Conservation (phyloP, 1,139 yeast genomes). For the Debaryomyces udenii region DNA sequence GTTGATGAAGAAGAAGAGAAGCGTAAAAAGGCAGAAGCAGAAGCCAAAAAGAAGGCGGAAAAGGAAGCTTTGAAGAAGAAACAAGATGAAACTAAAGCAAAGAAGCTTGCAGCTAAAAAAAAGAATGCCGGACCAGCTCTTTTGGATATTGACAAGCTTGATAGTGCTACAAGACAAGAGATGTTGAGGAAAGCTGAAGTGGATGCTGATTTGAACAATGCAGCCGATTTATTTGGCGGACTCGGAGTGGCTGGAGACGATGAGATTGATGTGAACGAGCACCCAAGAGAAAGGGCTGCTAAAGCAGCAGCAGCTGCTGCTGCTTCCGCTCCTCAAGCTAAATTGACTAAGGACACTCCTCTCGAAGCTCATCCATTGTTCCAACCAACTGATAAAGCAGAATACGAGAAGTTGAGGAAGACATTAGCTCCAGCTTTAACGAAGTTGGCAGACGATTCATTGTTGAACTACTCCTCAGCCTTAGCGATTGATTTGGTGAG, state of each 20-base stretch:
- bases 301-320: slow-evolving; percentile 53
- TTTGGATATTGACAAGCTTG: slow-evolving; percentile 63
- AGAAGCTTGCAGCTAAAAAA: slow-evolving; percentile 37
- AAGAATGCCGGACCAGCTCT: slow-evolving; percentile 33
- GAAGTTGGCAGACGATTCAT: slow-evolving; percentile 62
- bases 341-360: slow-evolving; percentile 67
- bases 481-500: slow-evolving; percentile 86
- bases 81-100: slow-evolving; percentile 44
- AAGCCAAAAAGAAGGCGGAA: slow-evolving; percentile 47
- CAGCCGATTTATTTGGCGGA: slow-evolving; percentile 89
- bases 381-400: slow-evolving; percentile 77
- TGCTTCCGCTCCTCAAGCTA: slow-evolving; percentile 31
- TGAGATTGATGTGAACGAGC: slow-evolving; percentile 49
- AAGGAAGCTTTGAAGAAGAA: slow-evolving; percentile 42
- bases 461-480: slow-evolving; percentile 69
- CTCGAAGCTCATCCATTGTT: slow-evolving; percentile 76
- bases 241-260: slow-evolving; percentile 64
- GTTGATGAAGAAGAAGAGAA: slow-evolving; percentile 65
- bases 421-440: slow-evolving; percentile 70
- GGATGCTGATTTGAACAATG: slow-evolving; percentile 85
- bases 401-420: slow-evolving; percentile 82
- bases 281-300: slow-evolving; percentile 68
- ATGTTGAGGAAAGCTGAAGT: slow-evolving; percentile 78
- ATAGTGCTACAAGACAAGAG: slow-evolving; percentile 69
- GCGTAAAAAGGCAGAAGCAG: slow-evolving; percentile 46